phyloP scores from a whole-genome alignment of 495 filamentous ascomycete species.

The Penicillium desertorum region DNA sequence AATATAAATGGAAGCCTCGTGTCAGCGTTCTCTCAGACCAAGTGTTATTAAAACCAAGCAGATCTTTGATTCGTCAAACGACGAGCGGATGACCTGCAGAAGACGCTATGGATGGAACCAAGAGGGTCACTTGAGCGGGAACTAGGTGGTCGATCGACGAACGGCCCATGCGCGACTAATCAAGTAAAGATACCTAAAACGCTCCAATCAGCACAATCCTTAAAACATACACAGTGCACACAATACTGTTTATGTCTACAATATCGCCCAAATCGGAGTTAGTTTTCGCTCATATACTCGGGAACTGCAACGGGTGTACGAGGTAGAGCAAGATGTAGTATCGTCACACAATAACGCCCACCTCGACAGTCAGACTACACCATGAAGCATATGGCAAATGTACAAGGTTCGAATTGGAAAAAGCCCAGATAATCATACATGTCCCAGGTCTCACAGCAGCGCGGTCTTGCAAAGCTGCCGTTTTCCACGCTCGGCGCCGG shows the following conservation, averaged over 20 bases:
- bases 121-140: constrained; percentile 39
- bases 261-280: constrained; percentile 2
- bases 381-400: constrained; percentile 7
- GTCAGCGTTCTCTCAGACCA: constrained; percentile 8
- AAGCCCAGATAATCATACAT: constrained; percentile 1
- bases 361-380: constrained; percentile 1
- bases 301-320: constrained; percentile 21
- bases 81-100: constrained; percentile 36
- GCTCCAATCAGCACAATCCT: constrained; percentile 8
- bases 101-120: constrained; percentile 1
- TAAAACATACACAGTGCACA: constrained; percentile 21
- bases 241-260: background rate
- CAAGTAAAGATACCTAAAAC: background rate
- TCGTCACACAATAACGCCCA: constrained; percentile 21
- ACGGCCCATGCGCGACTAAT: constrained; percentile 36
- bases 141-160: constrained; percentile 33
- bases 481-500: constrained; percentile 24
- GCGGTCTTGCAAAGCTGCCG: constrained; percentile 20
- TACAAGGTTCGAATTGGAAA: constrained; percentile 19
- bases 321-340: constrained; percentile 21
- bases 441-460: constrained; percentile 26
- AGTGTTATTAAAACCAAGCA: background rate
- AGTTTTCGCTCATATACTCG: constrained; percentile 8
- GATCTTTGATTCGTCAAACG: background rate
- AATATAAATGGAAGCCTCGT: constrained; percentile 26